Percentiles rank a stretch among this genome's conserved stretches.
These are phyloP conservation scores for Fusarium lateritium DNA, from an alignment of 2,329 filamentous ascomycete genomes.

Conservation along the genomic window DNA sequence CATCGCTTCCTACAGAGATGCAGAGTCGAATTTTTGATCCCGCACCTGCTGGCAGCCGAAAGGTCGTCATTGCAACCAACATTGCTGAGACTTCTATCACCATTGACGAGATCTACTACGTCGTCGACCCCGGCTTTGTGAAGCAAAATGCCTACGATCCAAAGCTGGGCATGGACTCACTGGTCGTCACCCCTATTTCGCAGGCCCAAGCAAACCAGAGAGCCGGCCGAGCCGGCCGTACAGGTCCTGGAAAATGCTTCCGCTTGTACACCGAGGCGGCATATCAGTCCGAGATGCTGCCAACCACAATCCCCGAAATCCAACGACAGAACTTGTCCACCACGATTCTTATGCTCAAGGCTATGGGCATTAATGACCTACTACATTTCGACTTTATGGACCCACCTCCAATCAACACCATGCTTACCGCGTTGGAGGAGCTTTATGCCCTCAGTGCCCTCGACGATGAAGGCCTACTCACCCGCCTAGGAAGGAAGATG, in stretches of 20 bases:
- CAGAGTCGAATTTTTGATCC: slow-evolving; percentile 96
- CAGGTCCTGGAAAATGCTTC: slow-evolving; percentile 96
- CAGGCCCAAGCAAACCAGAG: slow-evolving; percentile 97
- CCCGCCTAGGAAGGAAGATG: slow-evolving; percentile 94
- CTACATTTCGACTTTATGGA: slow-evolving; percentile 99
- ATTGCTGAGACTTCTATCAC: slow-evolving; percentile 99
- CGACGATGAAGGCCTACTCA: slow-evolving; percentile 95
- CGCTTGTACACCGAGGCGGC: slow-evolving; percentile 95
- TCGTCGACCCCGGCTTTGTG: slow-evolving; percentile 96
- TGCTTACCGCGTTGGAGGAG: slow-evolving; percentile 96
- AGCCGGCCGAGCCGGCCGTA: slow-evolving; percentile 92
- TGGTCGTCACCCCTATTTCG: slow-evolving; percentile 95
- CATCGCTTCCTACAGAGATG: slow-evolving; percentile 91
- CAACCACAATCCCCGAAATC: slow-evolving; percentile 96
- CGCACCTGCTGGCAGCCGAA: slow-evolving; percentile 85
- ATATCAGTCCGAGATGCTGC: slow-evolving; percentile 96
- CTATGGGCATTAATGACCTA: slow-evolving; percentile 98
- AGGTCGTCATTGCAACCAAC: slow-evolving; percentile 98
- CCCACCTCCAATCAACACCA: slow-evolving; percentile 95
- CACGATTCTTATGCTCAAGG: slow-evolving; percentile 97
- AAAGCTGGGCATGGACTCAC: slow-evolving; percentile 96
- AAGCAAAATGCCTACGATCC: slow-evolving; percentile 98
- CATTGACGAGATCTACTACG: slow-evolving; percentile 97
- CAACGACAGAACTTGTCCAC: slow-evolving; percentile 93
- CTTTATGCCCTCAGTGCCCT: slow-evolving; percentile 92